Conservation (phyloP, 2,329 filamentous ascomycete genomes). For the Cladophialophora exuberans region DNA sequence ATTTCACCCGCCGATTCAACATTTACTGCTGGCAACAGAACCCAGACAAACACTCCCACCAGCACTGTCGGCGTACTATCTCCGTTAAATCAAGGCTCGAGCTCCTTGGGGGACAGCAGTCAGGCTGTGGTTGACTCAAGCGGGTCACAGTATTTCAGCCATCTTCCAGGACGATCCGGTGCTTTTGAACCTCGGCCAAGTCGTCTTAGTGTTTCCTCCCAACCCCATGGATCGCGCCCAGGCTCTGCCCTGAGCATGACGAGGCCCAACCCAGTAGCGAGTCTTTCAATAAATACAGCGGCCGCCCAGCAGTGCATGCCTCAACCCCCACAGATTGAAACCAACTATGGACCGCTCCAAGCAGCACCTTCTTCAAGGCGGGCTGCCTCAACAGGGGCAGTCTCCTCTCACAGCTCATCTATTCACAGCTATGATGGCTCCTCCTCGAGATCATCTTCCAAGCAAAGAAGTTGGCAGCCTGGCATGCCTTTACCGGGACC, state of each 20-base stretch:
- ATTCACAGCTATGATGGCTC: conserved; percentile 38
- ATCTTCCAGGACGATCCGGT: background rate
- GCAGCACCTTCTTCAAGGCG: conserved; percentile 47
- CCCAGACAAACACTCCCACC: conserved; percentile 22
- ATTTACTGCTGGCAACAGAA: conserved; percentile 17
- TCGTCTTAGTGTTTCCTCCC: conserved; percentile 10
- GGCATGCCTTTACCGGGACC: conserved; percentile 53
- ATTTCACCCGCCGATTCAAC: conserved; percentile 26
- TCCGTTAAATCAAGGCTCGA: conserved; percentile 12
- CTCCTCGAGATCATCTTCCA: conserved; percentile 40
- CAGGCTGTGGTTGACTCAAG: background rate
- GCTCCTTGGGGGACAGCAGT: conserved; percentile 6
- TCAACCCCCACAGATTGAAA: background rate
- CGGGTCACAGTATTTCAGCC: conserved; percentile 2
- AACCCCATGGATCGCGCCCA: conserved; percentile 11
- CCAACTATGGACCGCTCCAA: conserved; percentile 9
- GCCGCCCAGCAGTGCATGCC: conserved; percentile 13
- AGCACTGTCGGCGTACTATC: conserved; percentile 25
- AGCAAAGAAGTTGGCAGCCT: conserved; percentile 43
- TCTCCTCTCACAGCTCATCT: conserved; percentile 41
- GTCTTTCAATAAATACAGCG: conserved; percentile 25
- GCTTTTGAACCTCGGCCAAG: conserved; percentile 11
- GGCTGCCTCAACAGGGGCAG: conserved; percentile 50
- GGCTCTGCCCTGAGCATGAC: conserved; percentile 9
- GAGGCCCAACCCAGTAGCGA: conserved; percentile 6